Evolutionary conservation across 768 basidiomycete species (phyloP).

Genomic region (Polyporus arcularius): DNA sequence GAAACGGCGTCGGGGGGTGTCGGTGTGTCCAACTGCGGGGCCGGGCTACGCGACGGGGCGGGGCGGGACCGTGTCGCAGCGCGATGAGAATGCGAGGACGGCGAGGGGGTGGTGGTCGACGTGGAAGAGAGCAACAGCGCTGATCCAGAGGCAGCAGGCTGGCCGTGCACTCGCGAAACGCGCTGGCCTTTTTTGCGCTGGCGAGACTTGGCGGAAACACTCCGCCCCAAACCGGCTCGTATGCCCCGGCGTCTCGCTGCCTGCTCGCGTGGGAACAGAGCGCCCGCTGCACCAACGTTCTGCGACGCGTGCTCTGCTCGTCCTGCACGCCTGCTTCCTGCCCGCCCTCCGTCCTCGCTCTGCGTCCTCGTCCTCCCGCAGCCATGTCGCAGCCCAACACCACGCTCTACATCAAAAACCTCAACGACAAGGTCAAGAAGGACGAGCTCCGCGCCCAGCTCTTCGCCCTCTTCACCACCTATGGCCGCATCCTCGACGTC

Average conservation of each 20-base stretch:
- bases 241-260: no score
- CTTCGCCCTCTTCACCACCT: slow-evolving; percentile 87
- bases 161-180: background rate
- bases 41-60: slow-evolving; percentile 1
- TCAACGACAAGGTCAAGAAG: slow-evolving; percentile 92
- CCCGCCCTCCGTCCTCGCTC: background rate
- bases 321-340: background rate
- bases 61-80: background rate
- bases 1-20: slow-evolving; percentile 7
- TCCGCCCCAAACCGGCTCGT: no score
- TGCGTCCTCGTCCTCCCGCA: background rate
- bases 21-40: background rate
- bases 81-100: background rate
- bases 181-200: slow-evolving; percentile 1
- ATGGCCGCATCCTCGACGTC: slow-evolving; percentile 92
- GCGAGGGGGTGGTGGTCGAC: background rate
- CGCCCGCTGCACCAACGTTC: background rate
- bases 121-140: background rate
- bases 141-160: background rate
- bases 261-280: background rate
- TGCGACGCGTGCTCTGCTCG: background rate
- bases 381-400: slow-evolving; percentile 68
- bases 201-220: no score
- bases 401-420: slow-evolving; percentile 90
- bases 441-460: slow-evolving; percentile 83